phyloP scores from a whole-genome alignment of 306 rosid species.

The Cicer bijugum region DNA sequence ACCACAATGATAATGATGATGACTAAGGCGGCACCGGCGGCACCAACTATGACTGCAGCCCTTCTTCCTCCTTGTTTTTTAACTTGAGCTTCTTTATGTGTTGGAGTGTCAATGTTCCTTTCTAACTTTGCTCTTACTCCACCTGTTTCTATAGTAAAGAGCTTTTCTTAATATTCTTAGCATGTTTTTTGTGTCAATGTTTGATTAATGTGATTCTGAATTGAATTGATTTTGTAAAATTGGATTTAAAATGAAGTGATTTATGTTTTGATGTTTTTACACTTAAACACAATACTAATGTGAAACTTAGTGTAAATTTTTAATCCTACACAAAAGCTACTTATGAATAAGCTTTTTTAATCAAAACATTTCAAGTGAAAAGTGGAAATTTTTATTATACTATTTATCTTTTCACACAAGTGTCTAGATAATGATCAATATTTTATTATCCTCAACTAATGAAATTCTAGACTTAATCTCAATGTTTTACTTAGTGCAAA shows the following conservation, averaged over 20 bases:
- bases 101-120: constrained; percentile 57
- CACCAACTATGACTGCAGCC: constrained; percentile 57
- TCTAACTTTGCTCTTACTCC: constrained; percentile 41
- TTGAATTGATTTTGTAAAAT: background rate
- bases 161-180: constrained; percentile 38
- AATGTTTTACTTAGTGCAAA: background rate
- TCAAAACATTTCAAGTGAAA: constrained; percentile 23
- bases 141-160: constrained; percentile 47
- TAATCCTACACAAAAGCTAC: too few relatives aligned
- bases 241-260: background rate
- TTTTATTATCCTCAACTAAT: background rate
- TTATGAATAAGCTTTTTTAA: background rate
- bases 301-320: too few relatives aligned
- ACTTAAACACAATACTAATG: background rate
- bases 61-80: constrained; percentile 47
- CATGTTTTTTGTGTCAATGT: background rate
- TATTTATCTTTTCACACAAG: background rate
- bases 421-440: constrained; percentile 4
- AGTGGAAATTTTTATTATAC: background rate
- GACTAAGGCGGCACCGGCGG: constrained; percentile 50
- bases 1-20: constrained; percentile 45
- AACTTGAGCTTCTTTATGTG: constrained; percentile 48
- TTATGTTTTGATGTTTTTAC: background rate
- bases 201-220: background rate
- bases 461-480: too few relatives aligned